phyloP scores from a whole-genome alignment of 2,329 filamentous ascomycete species.

The Arthrobotrys conoides region DNA sequence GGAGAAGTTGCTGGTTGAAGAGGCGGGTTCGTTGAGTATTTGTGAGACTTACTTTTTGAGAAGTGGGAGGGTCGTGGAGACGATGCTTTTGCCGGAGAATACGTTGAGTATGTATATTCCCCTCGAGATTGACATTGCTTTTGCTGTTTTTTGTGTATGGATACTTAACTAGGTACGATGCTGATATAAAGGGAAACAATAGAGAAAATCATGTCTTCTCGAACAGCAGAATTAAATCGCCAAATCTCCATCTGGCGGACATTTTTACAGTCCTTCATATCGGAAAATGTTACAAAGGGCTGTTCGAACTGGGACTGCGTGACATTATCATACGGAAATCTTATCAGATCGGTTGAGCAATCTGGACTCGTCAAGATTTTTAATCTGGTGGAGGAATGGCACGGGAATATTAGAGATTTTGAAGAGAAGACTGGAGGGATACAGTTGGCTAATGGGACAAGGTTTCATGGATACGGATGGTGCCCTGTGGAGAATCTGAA shows the following conservation, averaged over 20 bases:
- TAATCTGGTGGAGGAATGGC: slow-evolving; percentile 44
- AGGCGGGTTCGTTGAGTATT: slow-evolving; percentile 43
- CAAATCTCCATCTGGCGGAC: slow-evolving; percentile 50
- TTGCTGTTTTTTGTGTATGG: neutral
- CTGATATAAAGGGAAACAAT: neutral
- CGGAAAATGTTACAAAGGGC: slow-evolving; percentile 43
- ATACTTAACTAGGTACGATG: neutral
- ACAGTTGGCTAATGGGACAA: slow-evolving; percentile 47
- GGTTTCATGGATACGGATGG: slow-evolving; percentile 59
- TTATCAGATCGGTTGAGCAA: slow-evolving; percentile 54
- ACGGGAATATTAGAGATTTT: slow-evolving; percentile 53
- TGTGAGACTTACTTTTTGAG: slow-evolving; percentile 49
- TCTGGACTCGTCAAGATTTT: slow-evolving; percentile 48
- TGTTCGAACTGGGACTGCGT: slow-evolving; percentile 58
- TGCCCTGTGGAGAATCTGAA: slow-evolving; percentile 58
- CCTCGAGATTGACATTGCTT: too few species aligned
- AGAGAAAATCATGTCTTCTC: slow-evolving; percentile 43
- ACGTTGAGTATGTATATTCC: slow-evolving; percentile 38
- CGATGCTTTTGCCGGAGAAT: slow-evolving; percentile 36
- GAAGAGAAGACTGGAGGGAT: slow-evolving; percentile 45
- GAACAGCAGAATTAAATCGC: slow-evolving; percentile 29
- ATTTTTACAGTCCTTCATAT: slow-evolving; percentile 45
- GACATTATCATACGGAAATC: slow-evolving; percentile 48
- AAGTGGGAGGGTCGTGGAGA: slow-evolving; percentile 35
- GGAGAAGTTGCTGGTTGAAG: slow-evolving; percentile 36